Evolutionary conservation across 768 basidiomycete species (phyloP).

Genomic region (Tephrocybe sp.): DNA sequence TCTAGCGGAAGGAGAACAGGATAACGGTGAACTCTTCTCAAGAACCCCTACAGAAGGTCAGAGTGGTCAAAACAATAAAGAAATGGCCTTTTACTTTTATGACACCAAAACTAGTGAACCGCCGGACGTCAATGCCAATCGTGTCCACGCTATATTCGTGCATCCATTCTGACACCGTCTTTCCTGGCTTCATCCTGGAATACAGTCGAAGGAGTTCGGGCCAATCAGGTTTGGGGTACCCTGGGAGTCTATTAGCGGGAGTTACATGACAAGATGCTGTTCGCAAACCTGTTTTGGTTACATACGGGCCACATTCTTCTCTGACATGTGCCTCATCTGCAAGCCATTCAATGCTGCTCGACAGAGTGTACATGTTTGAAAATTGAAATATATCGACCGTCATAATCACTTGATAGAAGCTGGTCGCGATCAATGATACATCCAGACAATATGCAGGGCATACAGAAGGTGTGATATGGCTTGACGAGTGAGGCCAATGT

Average conservation of each 20-base stretch:
- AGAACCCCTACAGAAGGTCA: conserved; percentile 65
- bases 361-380: conserved; percentile 94
- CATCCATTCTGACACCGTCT: conserved; percentile 88
- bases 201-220: conserved; percentile 85
- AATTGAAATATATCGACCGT: conserved; percentile 97
- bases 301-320: conserved; percentile 91
- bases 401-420: conserved; percentile 97
- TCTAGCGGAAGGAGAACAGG: conserved; percentile 66
- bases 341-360: conserved; percentile 84
- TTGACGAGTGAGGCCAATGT: conserved; percentile 75
- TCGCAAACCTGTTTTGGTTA: conserved; percentile 67
- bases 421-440: conserved; percentile 27
- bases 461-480: conserved; percentile 93
- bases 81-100: conserved; percentile 78
- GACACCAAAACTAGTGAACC: conserved; percentile 97
- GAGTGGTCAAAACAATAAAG: neutral
- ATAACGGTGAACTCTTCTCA: conserved; percentile 92
- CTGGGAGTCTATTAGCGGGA: conserved; percentile 28
- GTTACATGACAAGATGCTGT: neutral
- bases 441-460: conserved; percentile 24
- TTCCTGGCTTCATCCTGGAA: conserved; percentile 80
- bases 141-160: conserved; percentile 67
- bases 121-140: conserved; percentile 82
- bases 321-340: conserved; percentile 83
- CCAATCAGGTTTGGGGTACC: conserved; percentile 75